Base-by-base conservation (phyloP, 441 rosid genomes). In the Populus hybrid region DNA sequence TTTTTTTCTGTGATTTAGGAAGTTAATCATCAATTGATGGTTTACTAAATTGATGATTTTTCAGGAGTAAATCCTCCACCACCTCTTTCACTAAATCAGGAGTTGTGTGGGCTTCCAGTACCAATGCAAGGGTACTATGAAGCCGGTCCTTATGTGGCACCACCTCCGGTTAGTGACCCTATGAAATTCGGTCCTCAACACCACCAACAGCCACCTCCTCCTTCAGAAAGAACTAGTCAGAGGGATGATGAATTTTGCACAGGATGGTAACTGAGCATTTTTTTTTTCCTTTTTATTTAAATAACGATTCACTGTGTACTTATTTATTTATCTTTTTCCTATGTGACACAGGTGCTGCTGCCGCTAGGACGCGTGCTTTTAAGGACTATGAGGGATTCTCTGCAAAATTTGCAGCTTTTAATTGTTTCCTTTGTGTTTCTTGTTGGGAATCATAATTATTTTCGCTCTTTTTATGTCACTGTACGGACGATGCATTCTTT, bases 121-220 rank as follows among this genome's bases (percentile, higher is more conserved):
- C 20, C 73, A 70, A 16, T 30, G 28, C 64, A 71, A 10, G 64
- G 50, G 14, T 72, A 73, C 36, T 30, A 24, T 20, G 20, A 50
- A 32, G 12, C 5, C 57, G 78, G 73, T 68, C 78, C 54, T 50
- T 76, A 14, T 36, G 79, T 76, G 16, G 79, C 74, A 21, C 79
- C 79, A 28, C 79, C 79, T 18, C 74, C 69, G 9, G 20, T 69
- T 36, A 59, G 74, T 76, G 59, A 76, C 74, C 79, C 79, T 4
- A 57, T 59, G 79, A 76, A 57, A 76, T 5, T 36, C 23, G 61
- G 57, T 26, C 20, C 38, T 24, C 26, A 8, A 24, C 7, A 67
- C 10, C 57, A 14, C 57, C 57, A 12, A 16, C 34, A 76, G 4
- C 67, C 69, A 18, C 54, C 66, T 0, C 67, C 66, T 21, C 40